Evolutionary conservation across 2,329 filamentous ascomycete genomes (phyloP), one percentile per base, ranked within the genome.

Genomic region (Diatrype stigma): DNA sequence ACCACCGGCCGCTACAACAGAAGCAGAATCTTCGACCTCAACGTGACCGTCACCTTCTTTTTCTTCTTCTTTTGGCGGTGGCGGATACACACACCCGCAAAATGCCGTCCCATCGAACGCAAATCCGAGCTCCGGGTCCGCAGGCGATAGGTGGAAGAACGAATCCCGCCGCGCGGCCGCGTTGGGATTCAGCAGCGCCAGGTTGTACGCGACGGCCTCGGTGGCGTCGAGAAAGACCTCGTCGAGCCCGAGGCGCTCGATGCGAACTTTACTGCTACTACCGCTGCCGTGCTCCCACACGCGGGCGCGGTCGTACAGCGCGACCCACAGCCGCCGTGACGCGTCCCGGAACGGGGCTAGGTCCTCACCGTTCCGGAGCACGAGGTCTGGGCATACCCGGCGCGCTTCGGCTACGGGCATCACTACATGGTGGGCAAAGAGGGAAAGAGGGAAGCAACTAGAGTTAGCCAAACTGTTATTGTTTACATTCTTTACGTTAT

Each of bases 171-270:
- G 70, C 52, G 26, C 26, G 10, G 6, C 26, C 26, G 85, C 77
- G 60, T 85, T 75, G 19, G 60, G 69, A 64, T 93, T 95, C 44
- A 96, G 69, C 23, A 90, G 75, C 17, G 76, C 77, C 47, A 86
- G 61, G 64, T 96, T 97, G 73, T 92, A 95, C 42, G 87, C 81
- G 50, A 97, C 75, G 57, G 96, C 84, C 56, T 96, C 89, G 8
- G 90, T 93, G 42, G 93, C 88, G 63, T 97, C 90, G 70, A 89
- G 70, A 63, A 85, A 89, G 3, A 96, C 86, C 75, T 97, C 94
- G 66, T 97, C 94, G 57, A 97, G 90, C 0, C 94, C 93, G 26
- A 97, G 73, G 21, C 87, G 81, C 70, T 97, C 92, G 2, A 86
- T 85, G 54, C 83, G 87, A 32, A 76, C 76, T 55, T 84, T 89